Conservation (phyloP, 202 grass and related monocot species). For the Bolboschoenoplectus hybrid region DNA sequence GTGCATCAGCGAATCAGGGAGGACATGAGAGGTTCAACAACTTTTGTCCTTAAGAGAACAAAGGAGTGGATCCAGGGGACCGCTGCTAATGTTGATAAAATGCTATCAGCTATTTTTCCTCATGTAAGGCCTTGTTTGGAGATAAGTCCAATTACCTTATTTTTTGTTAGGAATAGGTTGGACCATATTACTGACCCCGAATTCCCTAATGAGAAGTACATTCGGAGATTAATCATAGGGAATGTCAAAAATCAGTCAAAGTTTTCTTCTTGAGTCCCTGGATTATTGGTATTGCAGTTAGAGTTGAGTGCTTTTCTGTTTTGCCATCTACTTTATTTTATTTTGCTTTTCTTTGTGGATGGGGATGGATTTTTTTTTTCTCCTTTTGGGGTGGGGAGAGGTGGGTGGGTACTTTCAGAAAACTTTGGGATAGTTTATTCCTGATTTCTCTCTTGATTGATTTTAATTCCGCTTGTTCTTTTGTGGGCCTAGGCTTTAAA, state of each 20-base stretch:
- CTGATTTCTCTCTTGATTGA: slow-evolving; percentile 8
- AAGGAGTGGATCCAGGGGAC: slow-evolving; percentile 85
- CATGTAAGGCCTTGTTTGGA: slow-evolving; percentile 54
- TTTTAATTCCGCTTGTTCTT: slow-evolving; percentile 36
- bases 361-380: not conserved
- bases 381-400: not conserved
- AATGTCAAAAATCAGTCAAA: not conserved
- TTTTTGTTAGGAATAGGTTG: not conserved
- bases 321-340: not conserved
- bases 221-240: not conserved
- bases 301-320: not conserved
- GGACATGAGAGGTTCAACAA: slow-evolving; percentile 26
- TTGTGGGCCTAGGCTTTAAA: not conserved
- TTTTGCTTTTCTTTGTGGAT: not conserved
- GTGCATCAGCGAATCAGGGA: slow-evolving; percentile 40
- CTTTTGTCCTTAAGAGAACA: slow-evolving; percentile 57
- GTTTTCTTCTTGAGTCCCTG: not conserved
- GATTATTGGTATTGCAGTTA: not conserved
- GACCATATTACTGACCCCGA: not conserved
- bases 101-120: slow-evolving; percentile 74
- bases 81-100: slow-evolving; percentile 80
- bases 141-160: not conserved
- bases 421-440: not conserved
- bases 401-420: not conserved
- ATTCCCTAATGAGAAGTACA: not conserved